phyloP scores from a whole-genome alignment of 805 yeast species.

The Metschnikowia aberdeeniae region DNA sequence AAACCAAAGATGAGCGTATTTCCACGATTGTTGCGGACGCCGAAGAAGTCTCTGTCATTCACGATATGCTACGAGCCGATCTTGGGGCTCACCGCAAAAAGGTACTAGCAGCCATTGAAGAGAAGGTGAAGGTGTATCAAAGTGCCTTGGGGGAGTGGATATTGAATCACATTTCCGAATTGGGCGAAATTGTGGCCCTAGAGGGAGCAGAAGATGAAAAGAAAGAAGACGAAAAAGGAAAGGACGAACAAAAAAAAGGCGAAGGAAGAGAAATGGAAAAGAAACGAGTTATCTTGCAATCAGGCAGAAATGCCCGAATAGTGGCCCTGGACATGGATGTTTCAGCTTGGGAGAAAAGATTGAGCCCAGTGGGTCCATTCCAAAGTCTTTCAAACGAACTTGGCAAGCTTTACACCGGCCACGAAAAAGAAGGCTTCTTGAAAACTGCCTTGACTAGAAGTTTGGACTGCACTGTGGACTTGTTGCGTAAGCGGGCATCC shows the following conservation, averaged over 20 bases:
- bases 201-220: background rate
- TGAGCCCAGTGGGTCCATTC: slow-evolving; percentile 4
- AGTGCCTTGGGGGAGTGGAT: slow-evolving; percentile 19
- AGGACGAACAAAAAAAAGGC: background rate
- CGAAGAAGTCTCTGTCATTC: slow-evolving; percentile 26
- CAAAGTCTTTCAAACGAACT: slow-evolving; percentile 1
- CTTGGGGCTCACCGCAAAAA: slow-evolving; percentile 15
- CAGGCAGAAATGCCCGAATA: background rate
- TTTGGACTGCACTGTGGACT: slow-evolving; percentile 2
- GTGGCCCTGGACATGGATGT: background rate
- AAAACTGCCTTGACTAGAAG: background rate
- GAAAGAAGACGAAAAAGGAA: background rate
- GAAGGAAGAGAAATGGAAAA: background rate
- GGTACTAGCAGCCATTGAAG: slow-evolving; percentile 10
- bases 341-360: slow-evolving; percentile 3
- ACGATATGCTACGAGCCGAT: slow-evolving; percentile 26
- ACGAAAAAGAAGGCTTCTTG: background rate
- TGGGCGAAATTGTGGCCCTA: background rate
- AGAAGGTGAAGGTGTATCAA: slow-evolving; percentile 9
- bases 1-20: slow-evolving; percentile 29
- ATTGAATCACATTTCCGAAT: slow-evolving; percentile 1
- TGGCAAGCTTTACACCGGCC: background rate
- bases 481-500: background rate
- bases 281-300: background rate
- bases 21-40: slow-evolving; percentile 16